Percentiles rank a stretch among this genome's conserved stretches.
These are phyloP conservation scores for Beauveria medogensis DNA, from an alignment of 2,329 filamentous ascomycete genomes.

Conservation along the genomic window DNA sequence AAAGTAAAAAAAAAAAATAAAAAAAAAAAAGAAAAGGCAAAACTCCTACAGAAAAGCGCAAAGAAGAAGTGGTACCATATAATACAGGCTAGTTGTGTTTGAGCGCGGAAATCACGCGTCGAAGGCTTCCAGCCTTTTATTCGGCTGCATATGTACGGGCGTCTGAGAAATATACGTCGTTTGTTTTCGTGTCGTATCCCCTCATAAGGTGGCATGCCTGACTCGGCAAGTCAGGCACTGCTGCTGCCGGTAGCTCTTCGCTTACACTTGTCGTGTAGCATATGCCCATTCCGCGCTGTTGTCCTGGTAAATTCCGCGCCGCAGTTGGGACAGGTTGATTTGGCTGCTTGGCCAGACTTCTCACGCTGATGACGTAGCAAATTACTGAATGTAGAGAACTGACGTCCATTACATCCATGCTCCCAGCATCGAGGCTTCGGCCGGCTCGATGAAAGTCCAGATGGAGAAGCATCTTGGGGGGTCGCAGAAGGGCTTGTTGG, in stretches of 20 bases:
- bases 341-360: conserved; percentile 83
- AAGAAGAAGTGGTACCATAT: neutral
- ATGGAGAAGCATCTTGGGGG: neutral
- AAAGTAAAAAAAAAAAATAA: too few species aligned
- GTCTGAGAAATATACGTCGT: neutral
- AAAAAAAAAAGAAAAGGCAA: neutral
- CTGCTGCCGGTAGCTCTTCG: conserved; percentile 27
- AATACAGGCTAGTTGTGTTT: neutral
- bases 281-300: conserved; percentile 77
- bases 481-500: neutral
- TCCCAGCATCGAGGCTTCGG: conserved; percentile 98
- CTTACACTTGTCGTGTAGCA: conserved; percentile 87
- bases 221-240: conserved; percentile 16
- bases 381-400: conserved; percentile 96
- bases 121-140: neutral
- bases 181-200: neutral
- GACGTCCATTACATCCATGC: conserved; percentile 89
- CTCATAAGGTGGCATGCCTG: neutral
- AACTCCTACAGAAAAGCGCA: neutral
- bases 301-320: conserved; percentile 91
- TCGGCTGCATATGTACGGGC: neutral
- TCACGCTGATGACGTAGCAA: conserved; percentile 86
- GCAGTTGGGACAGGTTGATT: conserved; percentile 84
- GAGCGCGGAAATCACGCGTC: neutral
- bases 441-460: conserved; percentile 60